phyloP scores from a whole-genome alignment of 768 basidiomycete genomes.

The Butyriboletus loyo region DNA sequence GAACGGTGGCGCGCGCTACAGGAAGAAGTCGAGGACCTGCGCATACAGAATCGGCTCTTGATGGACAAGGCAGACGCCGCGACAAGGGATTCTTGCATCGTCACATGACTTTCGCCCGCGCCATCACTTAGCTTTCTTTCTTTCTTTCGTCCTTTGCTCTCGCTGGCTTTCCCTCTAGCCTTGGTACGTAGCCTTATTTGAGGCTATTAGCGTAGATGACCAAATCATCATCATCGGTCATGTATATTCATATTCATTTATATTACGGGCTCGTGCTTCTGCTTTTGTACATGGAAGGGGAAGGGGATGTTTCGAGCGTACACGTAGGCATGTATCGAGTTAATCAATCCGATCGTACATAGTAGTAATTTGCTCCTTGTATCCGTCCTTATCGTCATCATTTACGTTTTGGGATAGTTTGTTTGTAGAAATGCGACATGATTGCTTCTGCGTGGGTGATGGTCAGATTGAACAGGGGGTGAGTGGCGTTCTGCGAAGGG shows the following conservation, averaged over 20 bases:
- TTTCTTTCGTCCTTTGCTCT: too few species aligned
- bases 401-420: constrained; percentile 42
- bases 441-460: constrained; percentile 62
- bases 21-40: constrained; percentile 49
- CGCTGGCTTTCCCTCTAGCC: too few species aligned
- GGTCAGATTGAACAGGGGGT: constrained; percentile 76
- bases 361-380: not conserved
- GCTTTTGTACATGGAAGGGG: not conserved
- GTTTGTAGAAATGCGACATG: constrained; percentile 72
- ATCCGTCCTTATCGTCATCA: not conserved
- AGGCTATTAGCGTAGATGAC: too few species aligned
- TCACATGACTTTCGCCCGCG: constrained; percentile 16
- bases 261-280: not conserved
- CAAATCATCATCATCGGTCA: too few species aligned
- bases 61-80: constrained; percentile 31
- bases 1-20: constrained; percentile 37
- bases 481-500: constrained; percentile 66
- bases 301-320: not conserved
- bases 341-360: constrained; percentile 1
- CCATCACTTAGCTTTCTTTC: too few species aligned
- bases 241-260: not conserved
- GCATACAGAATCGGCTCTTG: constrained; percentile 43
- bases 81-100: constrained; percentile 28
- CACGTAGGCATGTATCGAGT: not conserved
- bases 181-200: too few species aligned